Base-by-base conservation (phyloP, 805 yeast genomes). In the Yarrowia sp. region DNA sequence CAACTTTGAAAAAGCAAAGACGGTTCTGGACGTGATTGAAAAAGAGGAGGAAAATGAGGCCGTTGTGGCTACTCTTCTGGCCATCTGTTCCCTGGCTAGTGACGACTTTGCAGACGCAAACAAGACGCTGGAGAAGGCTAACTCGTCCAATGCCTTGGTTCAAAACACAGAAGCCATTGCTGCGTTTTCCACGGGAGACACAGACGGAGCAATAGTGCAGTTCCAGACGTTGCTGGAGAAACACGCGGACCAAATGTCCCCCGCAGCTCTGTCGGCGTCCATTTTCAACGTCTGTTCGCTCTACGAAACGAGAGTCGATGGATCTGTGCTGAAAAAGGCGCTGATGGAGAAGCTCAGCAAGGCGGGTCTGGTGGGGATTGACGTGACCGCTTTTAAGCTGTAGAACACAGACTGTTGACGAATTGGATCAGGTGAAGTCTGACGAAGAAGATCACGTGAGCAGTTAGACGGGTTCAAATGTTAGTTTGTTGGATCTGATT, bases 141-240 rank as follows among this genome's bases (percentile, higher is more conserved):
- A 59, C 65, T 59, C 65, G 12, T n/a, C 65, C 8, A 19, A 59
- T 5, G 19, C 65, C 5, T 16, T n/a, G 73, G 65, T 45, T 2
- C 65, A 59, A 16, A 59, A 59, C 42, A 59, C 65, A 5, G 65
- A 59, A 16, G 65, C 65, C 12, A 59, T 59, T 16, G 50, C 65
- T 9, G 50, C 65, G 14, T 59, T 59, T 36, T 59, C 52, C 3
- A 35, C 65, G 0, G 52, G 52, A 7, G 65, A 59, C 10, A 59
- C 65, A 8, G 65, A 59, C 10, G 52, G 42, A 7, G 50, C 65
- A 2, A 59, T 59, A 11, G 65, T 59, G 42, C 65, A 59, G 65
- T 59, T 59, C 7, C 65, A 59, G 52, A 1, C 50, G 12, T 9
- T 59, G 65, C 26, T 59, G 52, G 65, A 59, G 14, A 59, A n/a